Evolutionary conservation across 495 filamentous ascomycete genomes (phyloP).

Genomic region (Aspergillus homomorphus): DNA sequence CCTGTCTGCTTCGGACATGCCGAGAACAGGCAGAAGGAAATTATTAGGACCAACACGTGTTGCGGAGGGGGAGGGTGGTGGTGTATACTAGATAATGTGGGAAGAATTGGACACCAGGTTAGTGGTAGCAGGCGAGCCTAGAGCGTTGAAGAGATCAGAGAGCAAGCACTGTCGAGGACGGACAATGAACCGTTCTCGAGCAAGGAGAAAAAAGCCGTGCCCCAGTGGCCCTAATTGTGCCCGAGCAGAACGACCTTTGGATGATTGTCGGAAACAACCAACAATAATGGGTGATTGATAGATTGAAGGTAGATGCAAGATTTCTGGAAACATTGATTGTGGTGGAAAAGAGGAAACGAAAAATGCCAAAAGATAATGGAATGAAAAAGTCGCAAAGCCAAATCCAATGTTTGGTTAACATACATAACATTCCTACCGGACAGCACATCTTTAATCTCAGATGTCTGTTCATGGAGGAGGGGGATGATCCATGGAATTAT

Average conservation of each 20-base stretch:
- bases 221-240: background rate
- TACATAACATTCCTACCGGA: too few relatives aligned
- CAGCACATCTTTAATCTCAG: background rate
- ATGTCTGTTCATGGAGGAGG: background rate
- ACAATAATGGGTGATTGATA: too few relatives aligned
- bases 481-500: slow-evolving; percentile 14
- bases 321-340: background rate
- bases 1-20: slow-evolving; percentile 11
- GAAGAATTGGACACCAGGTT: background rate
- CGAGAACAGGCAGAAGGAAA: background rate
- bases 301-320: too few relatives aligned
- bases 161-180: too few relatives aligned
- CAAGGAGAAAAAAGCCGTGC: background rate
- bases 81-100: background rate
- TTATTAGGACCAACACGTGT: slow-evolving; percentile 14
- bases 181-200: too few relatives aligned
- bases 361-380: background rate
- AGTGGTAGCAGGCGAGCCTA: background rate
- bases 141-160: background rate
- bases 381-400: background rate
- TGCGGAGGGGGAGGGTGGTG: slow-evolving; percentile 11
- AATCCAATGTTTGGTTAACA: too few relatives aligned
- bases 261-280: background rate
- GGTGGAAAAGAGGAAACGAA: background rate
- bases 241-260: background rate